Percentiles rank a stretch among this genome's conserved stretches.
These are phyloP conservation scores for Leccinum variicolor DNA, from an alignment of 768 basidiomycete species.

Conservation along the genomic window DNA sequence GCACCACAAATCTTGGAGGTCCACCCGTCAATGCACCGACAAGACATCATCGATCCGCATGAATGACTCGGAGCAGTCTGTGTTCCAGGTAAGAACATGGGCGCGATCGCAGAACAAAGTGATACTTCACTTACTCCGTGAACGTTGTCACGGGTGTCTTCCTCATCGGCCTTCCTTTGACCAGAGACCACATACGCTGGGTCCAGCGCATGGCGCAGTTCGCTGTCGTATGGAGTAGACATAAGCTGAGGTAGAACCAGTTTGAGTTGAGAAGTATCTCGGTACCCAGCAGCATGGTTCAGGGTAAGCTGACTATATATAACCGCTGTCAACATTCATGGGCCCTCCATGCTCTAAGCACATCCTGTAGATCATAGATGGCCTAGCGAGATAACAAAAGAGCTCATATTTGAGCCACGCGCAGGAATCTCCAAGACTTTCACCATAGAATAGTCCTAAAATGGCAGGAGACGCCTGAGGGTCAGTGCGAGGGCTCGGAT, in stretches of 20 bases:
- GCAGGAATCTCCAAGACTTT: too few species aligned
- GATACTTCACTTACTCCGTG: background rate
- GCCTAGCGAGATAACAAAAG: too few species aligned
- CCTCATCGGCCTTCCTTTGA: background rate
- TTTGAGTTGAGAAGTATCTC: too few species aligned
- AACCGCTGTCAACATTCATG: too few species aligned
- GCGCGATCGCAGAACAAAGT: background rate
- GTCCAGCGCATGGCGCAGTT: background rate
- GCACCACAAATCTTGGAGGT: background rate
- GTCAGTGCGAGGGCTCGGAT: too few species aligned
- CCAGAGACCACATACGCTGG: background rate
- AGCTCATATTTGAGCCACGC: too few species aligned
- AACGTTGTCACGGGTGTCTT: background rate
- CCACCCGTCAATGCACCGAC: background rate
- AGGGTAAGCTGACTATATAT: too few species aligned
- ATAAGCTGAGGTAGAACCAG: background rate
- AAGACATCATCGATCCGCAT: background rate
- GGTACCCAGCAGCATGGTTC: too few species aligned
- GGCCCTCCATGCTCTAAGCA: too few species aligned
- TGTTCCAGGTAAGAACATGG: background rate
- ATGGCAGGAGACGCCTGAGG: too few species aligned
- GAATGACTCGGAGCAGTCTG: background rate
- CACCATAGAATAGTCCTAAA: too few species aligned
- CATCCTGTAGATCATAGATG: too few species aligned
- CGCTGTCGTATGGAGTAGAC: background rate